phyloP scores from a whole-genome alignment of 768 basidiomycete genomes.

The Rhodotorula kratochvilovae region DNA sequence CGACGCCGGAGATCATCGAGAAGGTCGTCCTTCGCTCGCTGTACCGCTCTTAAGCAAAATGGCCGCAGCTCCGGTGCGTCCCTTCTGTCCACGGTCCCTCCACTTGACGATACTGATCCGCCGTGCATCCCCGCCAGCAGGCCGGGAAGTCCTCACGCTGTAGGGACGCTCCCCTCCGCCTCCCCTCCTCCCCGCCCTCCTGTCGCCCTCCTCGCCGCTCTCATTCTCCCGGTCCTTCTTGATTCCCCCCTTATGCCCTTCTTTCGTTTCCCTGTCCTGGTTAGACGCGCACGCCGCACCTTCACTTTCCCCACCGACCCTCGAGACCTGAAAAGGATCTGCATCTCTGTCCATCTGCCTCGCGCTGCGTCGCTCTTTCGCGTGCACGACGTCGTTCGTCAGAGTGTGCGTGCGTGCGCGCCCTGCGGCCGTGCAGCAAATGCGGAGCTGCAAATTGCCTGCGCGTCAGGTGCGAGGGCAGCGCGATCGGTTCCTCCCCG shows the following conservation, averaged over 20 bases:
- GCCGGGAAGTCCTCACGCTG: too few species aligned
- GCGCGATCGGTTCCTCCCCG: too few species aligned
- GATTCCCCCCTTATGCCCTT: not conserved
- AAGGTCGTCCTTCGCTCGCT: conserved; percentile 80
- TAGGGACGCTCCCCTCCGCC: too few species aligned
- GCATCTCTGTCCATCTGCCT: too few species aligned
- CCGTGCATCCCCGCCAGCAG: too few species aligned
- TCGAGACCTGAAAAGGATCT: not conserved
- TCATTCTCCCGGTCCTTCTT: not conserved
- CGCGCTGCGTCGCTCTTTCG: too few species aligned
- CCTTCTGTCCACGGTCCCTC: not conserved
- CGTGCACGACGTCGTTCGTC: too few species aligned
- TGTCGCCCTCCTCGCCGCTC: not conserved
- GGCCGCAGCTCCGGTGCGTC: not conserved
- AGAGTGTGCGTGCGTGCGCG: too few species aligned
- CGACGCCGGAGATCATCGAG: conserved; percentile 79
- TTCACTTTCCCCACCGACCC: not conserved
- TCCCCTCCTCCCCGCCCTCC: not conserved
- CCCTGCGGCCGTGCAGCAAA: too few species aligned
- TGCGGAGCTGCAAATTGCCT: too few species aligned
- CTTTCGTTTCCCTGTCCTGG: not conserved
- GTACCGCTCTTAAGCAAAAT: conserved; percentile 27
- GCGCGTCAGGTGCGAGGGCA: too few species aligned
- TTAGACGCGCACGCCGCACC: not conserved
- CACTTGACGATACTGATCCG: too few species aligned